Evolutionary conservation across 2,329 filamentous ascomycete species (phyloP).

Genomic region (Aureobasidium sp.): DNA sequence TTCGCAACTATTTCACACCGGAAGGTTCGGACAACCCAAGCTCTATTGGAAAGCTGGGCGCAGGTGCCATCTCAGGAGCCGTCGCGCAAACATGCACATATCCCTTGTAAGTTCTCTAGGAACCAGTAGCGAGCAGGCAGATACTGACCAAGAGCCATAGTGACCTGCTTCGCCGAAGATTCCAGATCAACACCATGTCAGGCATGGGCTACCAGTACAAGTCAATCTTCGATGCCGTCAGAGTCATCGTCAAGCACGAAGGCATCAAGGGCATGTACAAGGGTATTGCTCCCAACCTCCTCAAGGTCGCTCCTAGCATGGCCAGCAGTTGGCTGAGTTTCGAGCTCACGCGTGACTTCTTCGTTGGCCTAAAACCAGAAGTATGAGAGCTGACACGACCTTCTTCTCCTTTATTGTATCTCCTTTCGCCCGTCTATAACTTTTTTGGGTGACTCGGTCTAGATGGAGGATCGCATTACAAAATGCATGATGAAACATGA

Average conservation of each 20-base stretch:
- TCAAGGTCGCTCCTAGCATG: conserved; percentile 98
- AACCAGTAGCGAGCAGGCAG: not conserved
- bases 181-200: conserved; percentile 99
- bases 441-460: not conserved
- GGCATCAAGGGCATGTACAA: conserved; percentile 86
- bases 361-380: conserved; percentile 45
- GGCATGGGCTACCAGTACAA: conserved; percentile 97
- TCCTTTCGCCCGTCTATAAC: not conserved
- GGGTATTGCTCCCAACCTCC: conserved; percentile 86
- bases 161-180: conserved; percentile 84
- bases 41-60: conserved; percentile 71
- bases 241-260: conserved; percentile 74
- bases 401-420: not conserved
- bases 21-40: conserved; percentile 81
- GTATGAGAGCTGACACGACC: not conserved
- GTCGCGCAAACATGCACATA: conserved; percentile 98
- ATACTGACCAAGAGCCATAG: conserved; percentile 37
- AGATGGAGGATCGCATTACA: not conserved
- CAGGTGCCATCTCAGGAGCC: conserved; percentile 89
- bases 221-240: conserved; percentile 74
- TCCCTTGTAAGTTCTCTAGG: conserved; percentile 67
- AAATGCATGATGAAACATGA: conserved; percentile 4
- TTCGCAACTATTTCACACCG: conserved; percentile 74
- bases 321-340: conserved; percentile 97
- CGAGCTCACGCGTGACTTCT: conserved; percentile 82